Evolutionary conservation across 768 basidiomycete genomes (phyloP), one percentile per base, ranked within the genome.

Genomic region (Lentinus tigrinus): DNA sequence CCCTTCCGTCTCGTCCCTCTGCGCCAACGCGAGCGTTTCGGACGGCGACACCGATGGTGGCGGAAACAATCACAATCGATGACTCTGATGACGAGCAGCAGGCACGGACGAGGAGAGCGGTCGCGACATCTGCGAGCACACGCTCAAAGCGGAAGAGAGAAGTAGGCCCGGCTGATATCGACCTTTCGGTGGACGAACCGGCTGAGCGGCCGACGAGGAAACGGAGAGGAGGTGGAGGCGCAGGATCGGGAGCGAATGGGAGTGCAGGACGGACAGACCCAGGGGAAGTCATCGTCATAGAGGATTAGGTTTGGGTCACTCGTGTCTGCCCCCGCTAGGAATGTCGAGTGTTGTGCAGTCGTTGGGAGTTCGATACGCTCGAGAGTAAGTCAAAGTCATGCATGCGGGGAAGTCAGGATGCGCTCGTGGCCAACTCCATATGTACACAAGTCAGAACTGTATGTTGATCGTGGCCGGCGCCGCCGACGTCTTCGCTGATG

Each of bases 201-300:
- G 44, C 34, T 7, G 46, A n/a, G n/a, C 40, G 52, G 23, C 57
- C 52, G 2, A n/a, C 38, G 50, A 42, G 61, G 38, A 37, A 44
- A 56, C n/a, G 44, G 40, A 50, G 49, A 31, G 36, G 28, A 39
- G 58, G 55, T 28, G 52, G 56, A 14, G 21, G 55, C 11, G 39
- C 52, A 26, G 49, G 31, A 7, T 31, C 31, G 7, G 31, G 31
- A 11, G 31, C 31, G 28, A 31, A 31, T 11, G 11, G 31, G 7
- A 31, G 31, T 5, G 37, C 40, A n/a, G 43, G 31, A 17, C 34
- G 39, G 53, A 34, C 57, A 34, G 57, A 34, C 16, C 24, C 58
- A 31, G 57, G 56, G 21, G 69, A 70, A 24, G 66, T 70, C 10
- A 70, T 70, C 31, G 66, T 70, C 3, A 69, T 70, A 16, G 69